Base-by-base conservation (phyloP, 2,329 filamentous ascomycete genomes). In the Coniochaeta pulveracea region DNA sequence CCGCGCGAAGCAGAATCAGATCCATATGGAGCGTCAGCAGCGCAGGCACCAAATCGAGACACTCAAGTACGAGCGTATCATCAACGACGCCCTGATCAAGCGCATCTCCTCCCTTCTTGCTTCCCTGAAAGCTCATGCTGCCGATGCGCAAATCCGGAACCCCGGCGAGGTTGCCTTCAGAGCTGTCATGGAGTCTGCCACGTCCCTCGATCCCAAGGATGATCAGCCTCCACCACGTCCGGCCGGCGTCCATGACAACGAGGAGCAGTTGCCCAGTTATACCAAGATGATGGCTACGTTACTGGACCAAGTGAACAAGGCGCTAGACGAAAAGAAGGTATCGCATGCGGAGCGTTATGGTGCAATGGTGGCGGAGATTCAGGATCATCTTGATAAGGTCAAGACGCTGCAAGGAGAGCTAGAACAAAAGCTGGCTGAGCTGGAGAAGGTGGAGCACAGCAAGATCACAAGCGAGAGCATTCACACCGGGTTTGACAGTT, bases 221-320 rank as follows among this genome's bases (percentile, higher is more conserved):
- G 76, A 85, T 51, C 74, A 75, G 40, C 83, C 85, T 4, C 78
- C 82, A 7, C 67, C 72, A 32, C 67, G 82, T 16, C 88, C 88
- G 2, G 79, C 78, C 43, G 86, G 84, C 29, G 80, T 95, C 18
- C 80, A 93, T 50, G 68, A 70, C 26, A 69, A 85, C 35, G 76
- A 80, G 45, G 73, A 81, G 53, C 76, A 69, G 49, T 75, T 84
- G 46, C 85, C 84, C 1, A 81, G 79, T 10, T 98, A 94, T 52
- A 91, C 85, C 24, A 85, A 93, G 64, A 98, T 98, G 91, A 88
- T 98, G 81, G 84, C 84, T n/a, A 76, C 80, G n/a, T 59, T 98
- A 47, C 72, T 96, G 14, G 91, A 98, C 49, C 83, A 93, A 57
- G 86, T 96, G 26, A 95, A 94, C 48, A 69, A 74, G 57, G 76